phyloP scores from a whole-genome alignment of 2,329 filamentous ascomycete genomes.

The Calonectria hawksworthii region DNA sequence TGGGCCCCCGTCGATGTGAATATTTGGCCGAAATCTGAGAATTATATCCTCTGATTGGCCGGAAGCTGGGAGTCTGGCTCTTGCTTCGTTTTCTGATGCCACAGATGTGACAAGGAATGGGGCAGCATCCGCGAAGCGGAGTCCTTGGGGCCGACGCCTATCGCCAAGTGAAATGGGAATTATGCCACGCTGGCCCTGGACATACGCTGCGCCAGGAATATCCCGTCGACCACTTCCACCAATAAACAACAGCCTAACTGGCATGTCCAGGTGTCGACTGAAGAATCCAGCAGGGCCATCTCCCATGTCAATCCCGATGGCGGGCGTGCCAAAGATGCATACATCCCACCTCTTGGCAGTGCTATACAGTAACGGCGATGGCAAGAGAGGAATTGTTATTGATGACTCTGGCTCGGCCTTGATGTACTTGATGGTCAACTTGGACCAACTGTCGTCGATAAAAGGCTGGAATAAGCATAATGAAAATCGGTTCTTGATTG shows the following conservation, averaged over 20 bases:
- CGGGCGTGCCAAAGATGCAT: neutral
- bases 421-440: conserved; percentile 2
- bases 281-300: neutral
- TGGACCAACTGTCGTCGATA: conserved; percentile 6
- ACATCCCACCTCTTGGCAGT: neutral
- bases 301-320: conserved; percentile 4
- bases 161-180: neutral
- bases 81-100: neutral
- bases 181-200: neutral
- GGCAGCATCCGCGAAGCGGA: conserved; percentile 8
- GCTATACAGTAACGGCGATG: neutral
- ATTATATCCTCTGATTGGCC: conserved; percentile 2
- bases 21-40: conserved; percentile 2
- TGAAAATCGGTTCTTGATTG: neutral
- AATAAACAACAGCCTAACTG: conserved; percentile 5
- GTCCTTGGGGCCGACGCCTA: neutral
- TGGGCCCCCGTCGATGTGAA: conserved; percentile 8
- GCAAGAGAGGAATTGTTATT: conserved; percentile 1
- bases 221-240: conserved; percentile 10
- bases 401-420: neutral
- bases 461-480: conserved; percentile 7
- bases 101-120: conserved; percentile 10
- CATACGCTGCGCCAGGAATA: neutral
- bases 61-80: neutral
- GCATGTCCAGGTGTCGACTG: neutral